Evolutionary conservation across 441 rosid species (phyloP).

Genomic region (Rhodomyrtus psidioides): DNA sequence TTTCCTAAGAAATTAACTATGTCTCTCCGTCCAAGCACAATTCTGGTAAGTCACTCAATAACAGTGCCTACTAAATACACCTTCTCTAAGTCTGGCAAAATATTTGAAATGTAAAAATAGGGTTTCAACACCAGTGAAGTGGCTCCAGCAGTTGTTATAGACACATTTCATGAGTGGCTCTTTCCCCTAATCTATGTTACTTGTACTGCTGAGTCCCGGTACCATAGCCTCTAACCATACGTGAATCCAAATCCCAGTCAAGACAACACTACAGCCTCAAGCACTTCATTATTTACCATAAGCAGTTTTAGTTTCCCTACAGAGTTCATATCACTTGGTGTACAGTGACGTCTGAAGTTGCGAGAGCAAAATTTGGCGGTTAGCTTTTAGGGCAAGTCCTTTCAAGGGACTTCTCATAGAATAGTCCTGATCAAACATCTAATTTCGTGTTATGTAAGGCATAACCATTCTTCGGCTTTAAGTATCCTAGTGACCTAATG

Average conservation of each 20-base stretch:
- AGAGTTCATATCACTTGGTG: not conserved
- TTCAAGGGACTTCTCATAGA: not conserved
- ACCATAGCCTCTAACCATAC: not conserved
- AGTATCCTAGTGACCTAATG: not conserved
- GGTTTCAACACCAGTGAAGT: not conserved
- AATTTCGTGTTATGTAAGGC: not conserved
- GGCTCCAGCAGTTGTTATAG: not conserved
- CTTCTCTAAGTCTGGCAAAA: not conserved
- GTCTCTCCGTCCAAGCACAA: not conserved
- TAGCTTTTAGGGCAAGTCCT: not conserved
- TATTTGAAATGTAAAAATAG: not conserved
- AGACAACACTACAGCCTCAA: not conserved
- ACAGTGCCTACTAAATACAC: not conserved
- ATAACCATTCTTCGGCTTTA: not conserved
- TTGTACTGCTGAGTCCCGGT: not conserved
- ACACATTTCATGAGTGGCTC: not conserved
- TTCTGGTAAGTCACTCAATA: not conserved
- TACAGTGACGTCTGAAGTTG: not conserved
- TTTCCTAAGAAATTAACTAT: not conserved
- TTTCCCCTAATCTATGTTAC: not conserved
- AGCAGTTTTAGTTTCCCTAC: not conserved
- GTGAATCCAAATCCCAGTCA: not conserved
- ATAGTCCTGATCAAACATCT: not conserved
- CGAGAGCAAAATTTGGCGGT: not conserved
- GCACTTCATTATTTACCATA: not conserved